phyloP scores from a whole-genome alignment of 2,329 filamentous ascomycete genomes.

The Macrophomina phaseolina region DNA sequence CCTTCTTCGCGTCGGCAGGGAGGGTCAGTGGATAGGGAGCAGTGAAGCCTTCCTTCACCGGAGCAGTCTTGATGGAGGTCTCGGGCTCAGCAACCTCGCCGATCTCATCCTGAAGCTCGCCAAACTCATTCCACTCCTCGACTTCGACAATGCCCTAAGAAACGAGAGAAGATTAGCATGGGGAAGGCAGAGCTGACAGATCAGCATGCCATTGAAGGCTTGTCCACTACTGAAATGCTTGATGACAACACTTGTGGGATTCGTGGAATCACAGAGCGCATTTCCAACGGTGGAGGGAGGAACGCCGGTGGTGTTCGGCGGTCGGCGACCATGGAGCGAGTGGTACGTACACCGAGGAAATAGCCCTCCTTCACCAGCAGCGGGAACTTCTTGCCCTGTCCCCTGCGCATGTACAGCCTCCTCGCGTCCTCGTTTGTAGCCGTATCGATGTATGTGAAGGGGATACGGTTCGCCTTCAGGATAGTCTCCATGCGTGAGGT shows the following conservation, averaged over 20 bases:
- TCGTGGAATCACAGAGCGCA: neutral
- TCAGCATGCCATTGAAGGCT: constrained; percentile 6
- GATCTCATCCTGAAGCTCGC: constrained; percentile 88
- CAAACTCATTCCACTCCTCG: constrained; percentile 99
- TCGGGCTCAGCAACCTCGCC: constrained; percentile 52
- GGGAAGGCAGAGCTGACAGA: neutral
- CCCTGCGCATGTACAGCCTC: constrained; percentile 84
- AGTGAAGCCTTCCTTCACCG: constrained; percentile 34
- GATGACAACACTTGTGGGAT: neutral
- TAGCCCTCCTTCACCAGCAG: constrained; percentile 85
- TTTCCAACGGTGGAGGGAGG: neutral
- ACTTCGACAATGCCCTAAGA: constrained; percentile 85
- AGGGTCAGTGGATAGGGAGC: constrained; percentile 29
- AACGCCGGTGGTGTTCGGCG: neutral
- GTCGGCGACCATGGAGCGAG: neutral
- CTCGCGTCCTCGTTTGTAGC: constrained; percentile 88
- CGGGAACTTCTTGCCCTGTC: constrained; percentile 86
- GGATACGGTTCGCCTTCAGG: constrained; percentile 89
- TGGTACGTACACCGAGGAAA: constrained; percentile 75
- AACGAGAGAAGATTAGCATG: neutral
- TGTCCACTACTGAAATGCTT: neutral
- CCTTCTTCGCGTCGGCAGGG: constrained; percentile 18
- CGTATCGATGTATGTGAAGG: constrained; percentile 90
- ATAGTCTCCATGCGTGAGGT: constrained; percentile 97
- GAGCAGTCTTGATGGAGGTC: constrained; percentile 39